Conservation (phyloP, 164 flowering plant species). For the Vitis amurensis region DNA sequence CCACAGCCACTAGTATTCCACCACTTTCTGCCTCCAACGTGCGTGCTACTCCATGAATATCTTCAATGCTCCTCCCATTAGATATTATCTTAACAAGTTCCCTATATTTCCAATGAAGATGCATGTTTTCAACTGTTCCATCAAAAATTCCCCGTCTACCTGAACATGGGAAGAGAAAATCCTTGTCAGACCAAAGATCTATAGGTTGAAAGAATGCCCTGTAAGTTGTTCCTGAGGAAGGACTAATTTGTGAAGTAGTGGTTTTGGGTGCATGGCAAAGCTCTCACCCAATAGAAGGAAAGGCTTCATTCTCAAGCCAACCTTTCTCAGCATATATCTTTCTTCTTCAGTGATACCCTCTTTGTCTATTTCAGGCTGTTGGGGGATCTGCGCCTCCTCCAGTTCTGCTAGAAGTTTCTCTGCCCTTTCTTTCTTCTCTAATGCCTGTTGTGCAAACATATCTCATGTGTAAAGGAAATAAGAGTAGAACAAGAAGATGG, state of each 20-base stretch:
- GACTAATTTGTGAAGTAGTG: background rate
- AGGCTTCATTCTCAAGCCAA: constrained; percentile 89
- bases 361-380: constrained; percentile 55
- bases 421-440: constrained; percentile 74
- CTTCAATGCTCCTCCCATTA: constrained; percentile 50
- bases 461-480: background rate
- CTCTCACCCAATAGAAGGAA: constrained; percentile 83
- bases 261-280: background rate
- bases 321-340: constrained; percentile 87
- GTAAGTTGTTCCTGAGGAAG: background rate
- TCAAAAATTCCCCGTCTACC: constrained; percentile 91
- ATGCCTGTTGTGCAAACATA: constrained; percentile 43
- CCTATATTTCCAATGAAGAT: constrained; percentile 97
- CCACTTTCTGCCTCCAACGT: constrained; percentile 94
- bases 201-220: background rate
- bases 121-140: constrained; percentile 96
- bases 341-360: constrained; percentile 94
- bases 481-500: constrained; percentile 6
- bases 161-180: constrained; percentile 28
- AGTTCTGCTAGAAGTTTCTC: constrained; percentile 74
- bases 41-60: constrained; percentile 57
- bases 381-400: constrained; percentile 43
- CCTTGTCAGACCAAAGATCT: background rate
- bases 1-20: constrained; percentile 89
- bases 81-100: constrained; percentile 87